Evolutionary conservation across 129 eudicot species (phyloP).

Genomic region (Rutidosis leptorrhynchoides): DNA sequence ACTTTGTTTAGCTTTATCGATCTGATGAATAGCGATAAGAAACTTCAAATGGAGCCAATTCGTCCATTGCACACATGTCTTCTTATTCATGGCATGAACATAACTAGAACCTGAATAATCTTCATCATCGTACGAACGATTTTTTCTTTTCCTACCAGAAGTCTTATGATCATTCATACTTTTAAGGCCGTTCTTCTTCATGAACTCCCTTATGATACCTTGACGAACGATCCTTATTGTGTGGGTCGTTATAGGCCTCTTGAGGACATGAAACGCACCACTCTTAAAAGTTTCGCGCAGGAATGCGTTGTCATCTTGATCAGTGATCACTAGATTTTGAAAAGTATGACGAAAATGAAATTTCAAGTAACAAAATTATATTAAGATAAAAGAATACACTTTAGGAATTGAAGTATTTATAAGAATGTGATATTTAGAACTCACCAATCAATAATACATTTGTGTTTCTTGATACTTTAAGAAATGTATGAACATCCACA

Average conservation of each 20-base stretch:
- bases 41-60: constrained; percentile 42
- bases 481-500: constrained; percentile 28
- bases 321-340: constrained; percentile 37
- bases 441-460: constrained; percentile 26
- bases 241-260: constrained; percentile 27
- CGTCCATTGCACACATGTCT: constrained; percentile 45
- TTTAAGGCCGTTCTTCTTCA: constrained; percentile 3
- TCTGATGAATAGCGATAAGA: constrained; percentile 33
- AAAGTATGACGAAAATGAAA: background rate
- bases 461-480: constrained; percentile 22
- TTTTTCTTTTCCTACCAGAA: background rate
- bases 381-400: background rate
- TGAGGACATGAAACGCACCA: constrained; percentile 41
- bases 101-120: background rate
- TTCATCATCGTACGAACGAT: background rate
- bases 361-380: background rate
- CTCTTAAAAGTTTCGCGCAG: constrained; percentile 23
- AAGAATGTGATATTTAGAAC: constrained; percentile 9
- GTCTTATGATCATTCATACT: background rate
- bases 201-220: constrained; percentile 29
- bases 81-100: constrained; percentile 18
- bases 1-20: constrained; percentile 43
- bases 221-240: constrained; percentile 33
- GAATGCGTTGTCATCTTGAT: constrained; percentile 26
- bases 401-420: background rate